Evolutionary conservation across 2,329 filamentous ascomycete species (phyloP).

Genomic region (Neocatenulostroma microsporum): DNA sequence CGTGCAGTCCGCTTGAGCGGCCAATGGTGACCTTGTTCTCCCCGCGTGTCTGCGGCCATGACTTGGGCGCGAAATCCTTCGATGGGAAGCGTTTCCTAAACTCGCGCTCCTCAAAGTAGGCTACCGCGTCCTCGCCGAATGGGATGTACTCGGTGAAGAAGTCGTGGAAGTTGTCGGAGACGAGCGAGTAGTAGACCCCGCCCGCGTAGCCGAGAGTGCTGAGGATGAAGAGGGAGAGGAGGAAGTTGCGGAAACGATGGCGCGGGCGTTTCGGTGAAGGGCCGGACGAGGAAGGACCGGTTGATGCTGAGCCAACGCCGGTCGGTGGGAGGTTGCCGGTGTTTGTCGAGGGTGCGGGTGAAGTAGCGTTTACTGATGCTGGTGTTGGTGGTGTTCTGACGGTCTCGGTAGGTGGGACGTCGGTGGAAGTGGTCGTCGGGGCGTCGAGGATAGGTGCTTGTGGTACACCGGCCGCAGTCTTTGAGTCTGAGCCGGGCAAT

Average conservation of each 20-base stretch:
- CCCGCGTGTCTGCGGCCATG: conserved; percentile 42
- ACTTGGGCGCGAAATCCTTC: conserved; percentile 34
- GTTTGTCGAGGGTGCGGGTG: conserved; percentile 17
- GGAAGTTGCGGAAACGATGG: conserved; percentile 67
- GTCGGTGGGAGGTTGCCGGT: conserved; percentile 24
- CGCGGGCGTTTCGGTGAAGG: conserved; percentile 54
- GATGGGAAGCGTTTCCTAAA: conserved; percentile 77
- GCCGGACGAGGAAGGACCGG: conserved; percentile 36
- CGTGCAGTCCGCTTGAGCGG: conserved; percentile 75
- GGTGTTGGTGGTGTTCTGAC: conserved; percentile 22
- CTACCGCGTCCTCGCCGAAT: conserved; percentile 85
- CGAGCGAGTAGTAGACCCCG: conserved; percentile 83
- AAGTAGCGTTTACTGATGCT: conserved; percentile 2
- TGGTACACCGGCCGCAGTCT: conserved; percentile 23
- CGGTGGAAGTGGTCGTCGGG: conserved; percentile 8
- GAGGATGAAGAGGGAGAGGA: conserved; percentile 69
- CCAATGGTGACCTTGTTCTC: conserved; percentile 74
- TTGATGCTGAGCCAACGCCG: conserved; percentile 31
- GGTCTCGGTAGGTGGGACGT: conserved; percentile 11
- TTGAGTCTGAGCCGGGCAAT: conserved; percentile 27
- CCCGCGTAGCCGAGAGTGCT: conserved; percentile 73
- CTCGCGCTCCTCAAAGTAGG: conserved; percentile 92
- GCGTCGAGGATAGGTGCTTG: conserved; percentile 22
- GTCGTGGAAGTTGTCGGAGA: conserved; percentile 97
- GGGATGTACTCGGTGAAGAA: conserved; percentile 97